Conservation (phyloP, 768 basidiomycete species). For the Lentinula guzmanii region DNA sequence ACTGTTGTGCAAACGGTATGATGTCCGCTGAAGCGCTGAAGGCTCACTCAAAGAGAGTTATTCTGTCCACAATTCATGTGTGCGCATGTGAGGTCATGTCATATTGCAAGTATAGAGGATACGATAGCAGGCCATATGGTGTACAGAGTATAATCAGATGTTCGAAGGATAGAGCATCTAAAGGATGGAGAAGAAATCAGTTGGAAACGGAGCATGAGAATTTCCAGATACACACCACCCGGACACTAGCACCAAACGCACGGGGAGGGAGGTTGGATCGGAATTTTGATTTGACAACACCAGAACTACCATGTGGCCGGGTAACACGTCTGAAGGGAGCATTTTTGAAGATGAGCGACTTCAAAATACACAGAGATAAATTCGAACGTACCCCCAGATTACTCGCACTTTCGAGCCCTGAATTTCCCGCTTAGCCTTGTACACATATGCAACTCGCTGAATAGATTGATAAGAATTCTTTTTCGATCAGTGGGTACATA, state of each 20-base stretch:
- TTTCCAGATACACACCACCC: slow-evolving; percentile 59
- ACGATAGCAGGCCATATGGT: slow-evolving; percentile 25
- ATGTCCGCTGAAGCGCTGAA: no score
- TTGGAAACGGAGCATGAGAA: not conserved
- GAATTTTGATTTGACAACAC: slow-evolving; percentile 98
- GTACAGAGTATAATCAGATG: slow-evolving; percentile 47
- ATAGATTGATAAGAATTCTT: slow-evolving; percentile 4
- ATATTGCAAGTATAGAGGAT: slow-evolving; percentile 38
- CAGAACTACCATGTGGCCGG: slow-evolving; percentile 89
- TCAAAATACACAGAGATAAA: not conserved
- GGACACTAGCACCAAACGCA: slow-evolving; percentile 88
- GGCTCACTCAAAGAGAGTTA: no score
- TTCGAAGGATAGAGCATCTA: slow-evolving; percentile 93
- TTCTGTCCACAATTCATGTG: not conserved
- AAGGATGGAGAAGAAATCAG: not conserved
- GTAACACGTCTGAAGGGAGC: slow-evolving; percentile 65
- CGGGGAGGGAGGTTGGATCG: slow-evolving; percentile 90
- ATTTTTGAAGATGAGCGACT: not conserved
- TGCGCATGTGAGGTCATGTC: slow-evolving; percentile 24
- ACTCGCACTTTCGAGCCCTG: slow-evolving; percentile 94
- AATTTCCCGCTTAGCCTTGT: slow-evolving; percentile 93
- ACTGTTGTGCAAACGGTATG: no score
- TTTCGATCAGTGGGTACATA: not conserved
- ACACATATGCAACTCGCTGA: slow-evolving; percentile 95
- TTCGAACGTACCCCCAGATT: slow-evolving; percentile 84